These are phyloP conservation scores for Phylloporus sp. DNA, from an alignment of 768 basidiomycete species.

Conservation along the genomic window DNA sequence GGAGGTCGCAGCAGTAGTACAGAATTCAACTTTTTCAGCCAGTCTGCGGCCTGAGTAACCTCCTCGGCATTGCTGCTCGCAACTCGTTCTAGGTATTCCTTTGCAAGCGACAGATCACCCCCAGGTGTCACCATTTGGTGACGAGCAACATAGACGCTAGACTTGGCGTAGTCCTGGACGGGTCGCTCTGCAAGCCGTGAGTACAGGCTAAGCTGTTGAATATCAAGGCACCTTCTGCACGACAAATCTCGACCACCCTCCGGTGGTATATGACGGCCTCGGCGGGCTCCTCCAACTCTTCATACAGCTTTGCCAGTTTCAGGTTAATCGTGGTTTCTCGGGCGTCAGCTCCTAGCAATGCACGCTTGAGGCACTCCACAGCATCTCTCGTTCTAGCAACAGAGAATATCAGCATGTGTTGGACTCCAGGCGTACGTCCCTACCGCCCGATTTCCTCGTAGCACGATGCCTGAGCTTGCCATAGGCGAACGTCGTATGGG, in stretches of 20 bases:
- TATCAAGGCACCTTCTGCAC: slow-evolving; percentile 38
- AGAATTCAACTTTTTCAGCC: slow-evolving; percentile 55
- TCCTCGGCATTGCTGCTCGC: slow-evolving; percentile 80
- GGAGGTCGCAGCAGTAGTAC: slow-evolving; percentile 23
- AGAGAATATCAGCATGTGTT: slow-evolving; percentile 3
- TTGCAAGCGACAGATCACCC: slow-evolving; percentile 66
- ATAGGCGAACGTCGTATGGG: slow-evolving; percentile 93
- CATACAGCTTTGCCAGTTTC: slow-evolving; percentile 70
- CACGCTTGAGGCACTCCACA: slow-evolving; percentile 86
- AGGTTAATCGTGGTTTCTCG: slow-evolving; percentile 69
- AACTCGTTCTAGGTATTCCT: slow-evolving; percentile 67
- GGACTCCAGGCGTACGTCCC: slow-evolving; percentile 15
- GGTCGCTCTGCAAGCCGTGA: slow-evolving; percentile 45
- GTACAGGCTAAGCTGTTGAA: slow-evolving; percentile 1
- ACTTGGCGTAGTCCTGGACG: slow-evolving; percentile 75
- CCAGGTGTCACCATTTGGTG: slow-evolving; percentile 61
- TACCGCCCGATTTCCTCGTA: slow-evolving; percentile 90
- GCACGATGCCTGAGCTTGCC: slow-evolving; percentile 91
- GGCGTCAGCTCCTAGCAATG: slow-evolving; percentile 74
- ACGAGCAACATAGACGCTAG: slow-evolving; percentile 79
- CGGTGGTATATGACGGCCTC: slow-evolving; percentile 79
- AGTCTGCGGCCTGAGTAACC: slow-evolving; percentile 64
- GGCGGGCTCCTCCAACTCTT: slow-evolving; percentile 56
- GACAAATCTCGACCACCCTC: slow-evolving; percentile 65
- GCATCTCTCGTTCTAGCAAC: slow-evolving; percentile 75